Percentiles rank a stretch among this genome's conserved stretches.
phyloP scores from a whole-genome alignment of 345 rosid species.

The Sonneratia caseolaris region DNA sequence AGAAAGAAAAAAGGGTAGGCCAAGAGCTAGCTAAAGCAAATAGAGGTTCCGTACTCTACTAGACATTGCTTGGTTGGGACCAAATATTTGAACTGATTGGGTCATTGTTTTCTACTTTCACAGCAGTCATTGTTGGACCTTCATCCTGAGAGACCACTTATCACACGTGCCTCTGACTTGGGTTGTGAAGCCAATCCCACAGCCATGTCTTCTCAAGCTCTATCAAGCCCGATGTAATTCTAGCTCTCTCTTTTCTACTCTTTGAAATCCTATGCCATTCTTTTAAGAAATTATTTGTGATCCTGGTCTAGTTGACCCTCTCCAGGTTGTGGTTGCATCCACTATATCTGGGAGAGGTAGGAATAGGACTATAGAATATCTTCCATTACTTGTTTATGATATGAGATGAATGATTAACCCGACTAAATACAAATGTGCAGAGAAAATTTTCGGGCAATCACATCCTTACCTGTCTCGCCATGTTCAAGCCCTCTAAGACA shows the following conservation, averaged over 20 bases:
- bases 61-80: not conserved
- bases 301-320: not conserved
- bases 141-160: slow-evolving; percentile 37
- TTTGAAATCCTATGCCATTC: not conserved
- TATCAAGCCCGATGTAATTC: slow-evolving; percentile 49
- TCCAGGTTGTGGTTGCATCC: not conserved
- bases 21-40: not conserved
- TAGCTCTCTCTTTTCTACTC: not conserved
- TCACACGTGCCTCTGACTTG: slow-evolving; percentile 22
- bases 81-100: not conserved
- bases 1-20: not conserved
- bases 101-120: not conserved
- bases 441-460: slow-evolving; percentile 51
- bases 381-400: not conserved
- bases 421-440: slow-evolving; percentile 18
- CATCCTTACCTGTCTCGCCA: slow-evolving; percentile 89
- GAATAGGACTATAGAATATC: not conserved
- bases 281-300: not conserved
- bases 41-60: not conserved
- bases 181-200: slow-evolving; percentile 37
- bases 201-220: slow-evolving; percentile 25
- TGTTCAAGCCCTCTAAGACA: slow-evolving; percentile 82
- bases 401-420: too few relatives aligned
- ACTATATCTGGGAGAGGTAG: too few relatives aligned
- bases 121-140: slow-evolving; percentile 64